A percentile compares a stretch with the other conserved stretches of the same genome.
Evolutionary conservation across 2,329 filamentous ascomycete genomes (phyloP).

Genomic region (Phoma sp.): DNA sequence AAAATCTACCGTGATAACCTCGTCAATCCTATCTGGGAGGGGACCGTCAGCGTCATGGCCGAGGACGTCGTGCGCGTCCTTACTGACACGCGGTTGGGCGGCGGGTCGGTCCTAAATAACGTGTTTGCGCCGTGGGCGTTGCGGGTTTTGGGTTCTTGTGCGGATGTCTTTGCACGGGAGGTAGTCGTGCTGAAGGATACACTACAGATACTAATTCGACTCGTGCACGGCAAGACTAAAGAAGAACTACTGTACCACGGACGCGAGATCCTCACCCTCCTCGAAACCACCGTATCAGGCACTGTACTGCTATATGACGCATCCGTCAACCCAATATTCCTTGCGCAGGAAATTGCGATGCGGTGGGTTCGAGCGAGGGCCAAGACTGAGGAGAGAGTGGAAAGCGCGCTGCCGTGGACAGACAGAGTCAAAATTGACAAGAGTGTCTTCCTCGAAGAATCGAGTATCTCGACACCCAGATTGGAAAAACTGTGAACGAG

Average conservation of each 20-base stretch:
- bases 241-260: slow-evolving; percentile 36
- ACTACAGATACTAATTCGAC: slow-evolving; percentile 15
- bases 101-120: slow-evolving; percentile 29
- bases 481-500: slow-evolving; percentile 15
- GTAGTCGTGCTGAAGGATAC: slow-evolving; percentile 13
- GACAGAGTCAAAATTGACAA: slow-evolving; percentile 22
- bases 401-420: slow-evolving; percentile 7
- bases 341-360: slow-evolving; percentile 44
- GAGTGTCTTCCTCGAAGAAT: slow-evolving; percentile 25
- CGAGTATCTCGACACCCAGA: background rate
- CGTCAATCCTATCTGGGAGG: slow-evolving; percentile 73
- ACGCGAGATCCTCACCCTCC: slow-evolving; percentile 30
- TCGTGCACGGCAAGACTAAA: slow-evolving; percentile 19
- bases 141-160: slow-evolving; percentile 17
- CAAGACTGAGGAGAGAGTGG: background rate
- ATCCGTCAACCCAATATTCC: slow-evolving; percentile 37
- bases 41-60: slow-evolving; percentile 74
- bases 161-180: slow-evolving; percentile 15
- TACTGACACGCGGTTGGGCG: slow-evolving; percentile 39
- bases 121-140: slow-evolving; percentile 29
- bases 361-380: slow-evolving; percentile 40
- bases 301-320: slow-evolving; percentile 49
- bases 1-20: slow-evolving; percentile 69
- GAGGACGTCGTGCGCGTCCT: slow-evolving; percentile 57
- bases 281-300: slow-evolving; percentile 48